phyloP scores from a whole-genome alignment of 2,329 filamentous ascomycete genomes.

The Aspergillus hiratsukae region DNA sequence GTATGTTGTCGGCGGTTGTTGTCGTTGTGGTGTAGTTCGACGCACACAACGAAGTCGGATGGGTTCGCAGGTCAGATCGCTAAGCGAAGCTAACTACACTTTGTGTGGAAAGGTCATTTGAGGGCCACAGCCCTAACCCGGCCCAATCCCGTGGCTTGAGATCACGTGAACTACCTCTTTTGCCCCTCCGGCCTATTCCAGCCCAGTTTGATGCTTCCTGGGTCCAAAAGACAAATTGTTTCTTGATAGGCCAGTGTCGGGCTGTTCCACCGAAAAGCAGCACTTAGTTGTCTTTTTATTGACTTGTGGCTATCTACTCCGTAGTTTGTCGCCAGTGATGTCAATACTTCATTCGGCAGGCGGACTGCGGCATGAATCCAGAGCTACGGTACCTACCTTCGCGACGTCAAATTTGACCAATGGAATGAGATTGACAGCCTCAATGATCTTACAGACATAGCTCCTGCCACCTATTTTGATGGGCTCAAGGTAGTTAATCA shows the following conservation, averaged over 20 bases:
- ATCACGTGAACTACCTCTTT: conserved; percentile 22
- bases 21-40: conserved; percentile 43
- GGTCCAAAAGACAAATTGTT: background rate
- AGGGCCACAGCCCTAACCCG: conserved; percentile 39
- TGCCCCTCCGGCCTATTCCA: background rate
- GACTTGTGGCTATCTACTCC: background rate
- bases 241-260: background rate
- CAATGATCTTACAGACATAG: background rate
- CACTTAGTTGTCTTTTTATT: background rate
- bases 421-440: background rate
- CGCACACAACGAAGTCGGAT: conserved; percentile 41
- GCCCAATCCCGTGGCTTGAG: conserved; percentile 19
- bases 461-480: background rate
- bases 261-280: background rate
- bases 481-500: background rate
- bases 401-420: background rate
- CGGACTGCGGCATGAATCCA: background rate
- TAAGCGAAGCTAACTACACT: conserved; percentile 34
- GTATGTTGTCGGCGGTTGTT: conserved; percentile 45
- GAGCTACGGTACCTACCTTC: no score
- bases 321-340: background rate
- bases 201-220: background rate
- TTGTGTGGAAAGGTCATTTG: conserved; percentile 20
- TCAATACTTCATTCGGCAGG: background rate
- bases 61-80: conserved; percentile 32